Conservation (phyloP, 1,284 basidiomycete species). For the Anthracocystis panici-leucophaei region DNA sequence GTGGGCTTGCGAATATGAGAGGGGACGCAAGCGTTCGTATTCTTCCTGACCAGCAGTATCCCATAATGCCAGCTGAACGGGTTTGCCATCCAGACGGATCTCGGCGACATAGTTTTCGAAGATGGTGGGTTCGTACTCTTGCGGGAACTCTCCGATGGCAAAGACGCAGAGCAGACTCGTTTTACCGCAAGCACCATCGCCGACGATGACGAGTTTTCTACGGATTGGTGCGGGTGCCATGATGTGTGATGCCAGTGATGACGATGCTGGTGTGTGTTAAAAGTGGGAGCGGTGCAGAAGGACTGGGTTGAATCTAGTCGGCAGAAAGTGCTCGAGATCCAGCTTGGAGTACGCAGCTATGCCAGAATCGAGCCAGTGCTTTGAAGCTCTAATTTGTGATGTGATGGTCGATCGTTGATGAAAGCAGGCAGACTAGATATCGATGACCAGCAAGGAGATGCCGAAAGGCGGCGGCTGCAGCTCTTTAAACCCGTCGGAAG, state of each 20-base stretch:
- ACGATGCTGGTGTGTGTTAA: not conserved
- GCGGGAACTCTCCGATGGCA: conserved; percentile 95
- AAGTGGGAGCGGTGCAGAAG: not conserved
- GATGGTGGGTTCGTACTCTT: conserved; percentile 83
- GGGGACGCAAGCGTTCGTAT: conserved; percentile 91
- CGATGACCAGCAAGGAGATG: not conserved
- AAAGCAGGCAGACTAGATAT: not conserved
- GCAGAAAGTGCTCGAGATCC: not conserved
- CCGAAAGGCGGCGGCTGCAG: not conserved
- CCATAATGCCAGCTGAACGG: conserved; percentile 94
- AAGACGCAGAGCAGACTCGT: conserved; percentile 74
- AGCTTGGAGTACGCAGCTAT: not conserved
- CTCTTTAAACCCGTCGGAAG: no score
- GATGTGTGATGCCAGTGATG: not conserved
- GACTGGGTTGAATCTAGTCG: not conserved
- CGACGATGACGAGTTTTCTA: conserved; percentile 91
- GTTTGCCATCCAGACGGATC: conserved; percentile 95
- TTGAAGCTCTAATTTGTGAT: not conserved
- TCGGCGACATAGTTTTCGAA: conserved; percentile 99
- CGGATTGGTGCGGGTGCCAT: conserved; percentile 75
- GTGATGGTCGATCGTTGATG: not conserved
- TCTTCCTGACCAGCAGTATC: conserved; percentile 97
- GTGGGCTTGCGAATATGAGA: conserved; percentile 97
- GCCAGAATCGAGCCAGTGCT: no score
- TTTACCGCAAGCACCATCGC: conserved; percentile 70